Percentiles rank a stretch among this genome's conserved stretches.
Conservation (phyloP, 1,139 yeast species). For the Diutina sp. region DNA sequence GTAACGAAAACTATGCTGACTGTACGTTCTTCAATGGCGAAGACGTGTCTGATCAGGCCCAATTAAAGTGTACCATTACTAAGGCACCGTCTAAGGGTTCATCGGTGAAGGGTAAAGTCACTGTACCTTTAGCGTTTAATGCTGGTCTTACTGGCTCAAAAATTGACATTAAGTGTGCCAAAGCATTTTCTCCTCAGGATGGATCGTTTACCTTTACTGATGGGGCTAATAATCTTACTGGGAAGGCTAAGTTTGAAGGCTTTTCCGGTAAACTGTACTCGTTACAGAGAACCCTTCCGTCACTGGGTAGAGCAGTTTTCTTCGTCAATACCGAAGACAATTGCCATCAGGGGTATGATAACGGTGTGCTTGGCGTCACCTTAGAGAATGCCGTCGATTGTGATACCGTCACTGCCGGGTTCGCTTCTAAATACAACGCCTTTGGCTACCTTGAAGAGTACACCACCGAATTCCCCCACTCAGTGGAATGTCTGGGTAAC, state of each 20-base stretch:
- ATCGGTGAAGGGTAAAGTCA: slow-evolving; percentile 12
- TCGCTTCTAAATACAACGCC: background rate
- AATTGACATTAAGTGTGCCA: slow-evolving; percentile 12
- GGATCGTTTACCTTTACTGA: background rate
- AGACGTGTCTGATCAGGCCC: slow-evolving; percentile 12
- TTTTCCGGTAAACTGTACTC: slow-evolving; percentile 2
- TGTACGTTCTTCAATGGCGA: slow-evolving; percentile 16
- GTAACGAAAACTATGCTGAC: slow-evolving; percentile 12
- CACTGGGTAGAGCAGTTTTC: slow-evolving; percentile 6
- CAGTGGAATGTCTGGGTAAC: background rate
- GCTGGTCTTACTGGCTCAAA: slow-evolving; percentile 12
- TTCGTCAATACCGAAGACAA: slow-evolving; percentile 4
- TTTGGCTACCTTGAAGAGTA: background rate
- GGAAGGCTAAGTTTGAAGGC: slow-evolving; percentile 5
- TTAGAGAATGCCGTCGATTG: slow-evolving; percentile 1
- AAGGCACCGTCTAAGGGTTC: background rate
- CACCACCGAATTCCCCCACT: slow-evolving; percentile 1
- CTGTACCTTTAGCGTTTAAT: slow-evolving; percentile 16
- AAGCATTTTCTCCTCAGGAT: slow-evolving; percentile 8
- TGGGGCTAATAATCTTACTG: background rate
- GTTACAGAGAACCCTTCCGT: background rate
- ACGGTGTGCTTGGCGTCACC: background rate
- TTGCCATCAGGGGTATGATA: background rate
- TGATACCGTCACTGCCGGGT: background rate
- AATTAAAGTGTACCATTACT: slow-evolving; percentile 14